Conservation (phyloP, 1,284 basidiomycete genomes). For the Tausonia pullulans region DNA sequence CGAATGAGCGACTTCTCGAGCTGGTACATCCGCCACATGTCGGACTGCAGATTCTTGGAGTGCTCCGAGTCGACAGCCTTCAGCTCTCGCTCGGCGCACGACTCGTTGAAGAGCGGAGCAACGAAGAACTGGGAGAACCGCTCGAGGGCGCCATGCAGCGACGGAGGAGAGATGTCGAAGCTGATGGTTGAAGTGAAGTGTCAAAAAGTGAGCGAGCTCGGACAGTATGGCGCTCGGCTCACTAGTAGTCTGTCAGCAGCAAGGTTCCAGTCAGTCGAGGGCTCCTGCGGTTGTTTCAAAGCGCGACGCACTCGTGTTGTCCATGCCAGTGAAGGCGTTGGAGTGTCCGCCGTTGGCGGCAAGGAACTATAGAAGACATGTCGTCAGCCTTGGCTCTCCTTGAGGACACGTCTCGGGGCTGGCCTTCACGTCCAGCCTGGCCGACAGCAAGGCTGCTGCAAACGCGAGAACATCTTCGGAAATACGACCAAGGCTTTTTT, state of each 20-base stretch:
- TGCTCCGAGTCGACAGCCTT: constrained; percentile 97
- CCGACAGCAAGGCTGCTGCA: background rate
- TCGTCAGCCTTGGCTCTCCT: too few relatives aligned
- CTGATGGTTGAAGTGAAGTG: constrained; percentile 23
- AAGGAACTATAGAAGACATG: constrained; percentile 48
- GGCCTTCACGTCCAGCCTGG: constrained; percentile 13
- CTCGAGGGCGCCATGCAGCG: constrained; percentile 70
- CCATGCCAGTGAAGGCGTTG: constrained; percentile 69
- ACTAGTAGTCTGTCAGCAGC: too few relatives aligned
- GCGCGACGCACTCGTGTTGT: constrained; percentile 51
- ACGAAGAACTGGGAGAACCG: constrained; percentile 93
- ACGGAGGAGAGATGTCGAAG: constrained; percentile 82
- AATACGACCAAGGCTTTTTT: too few relatives aligned
- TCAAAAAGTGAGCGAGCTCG: background rate
- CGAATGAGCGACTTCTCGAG: constrained; percentile 80
- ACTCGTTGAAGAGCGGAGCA: constrained; percentile 72
- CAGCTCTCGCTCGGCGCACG: constrained; percentile 86
- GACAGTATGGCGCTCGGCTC: background rate
- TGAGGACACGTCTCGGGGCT: too few relatives aligned
- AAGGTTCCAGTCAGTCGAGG: too few relatives aligned
- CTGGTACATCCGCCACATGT: constrained; percentile 92
- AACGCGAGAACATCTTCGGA: too few relatives aligned
- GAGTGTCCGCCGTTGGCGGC: constrained; percentile 81
- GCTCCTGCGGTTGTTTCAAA: too few relatives aligned
- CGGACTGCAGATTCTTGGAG: constrained; percentile 90